A percentile compares a stretch with the other conserved stretches of the same genome.
Evolutionary conservation across 441 rosid species (phyloP).

Genomic region (Mallotus repandus): DNA sequence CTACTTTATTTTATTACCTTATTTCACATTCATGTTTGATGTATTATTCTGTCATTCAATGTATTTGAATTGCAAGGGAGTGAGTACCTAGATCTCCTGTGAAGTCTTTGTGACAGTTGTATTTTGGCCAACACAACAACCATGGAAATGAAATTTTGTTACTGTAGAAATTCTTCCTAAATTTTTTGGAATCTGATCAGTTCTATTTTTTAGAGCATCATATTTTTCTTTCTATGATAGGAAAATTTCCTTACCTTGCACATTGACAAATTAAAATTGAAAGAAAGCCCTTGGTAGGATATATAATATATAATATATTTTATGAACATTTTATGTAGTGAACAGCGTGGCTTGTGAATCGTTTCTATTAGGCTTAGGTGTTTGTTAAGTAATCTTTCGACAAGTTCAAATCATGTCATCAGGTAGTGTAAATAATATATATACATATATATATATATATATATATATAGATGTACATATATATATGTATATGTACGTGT

Average conservation of each 20-base stretch:
- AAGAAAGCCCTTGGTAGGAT: neutral
- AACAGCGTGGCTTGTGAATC: neutral
- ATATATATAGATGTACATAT: too few relatives aligned
- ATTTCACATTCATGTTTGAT: neutral
- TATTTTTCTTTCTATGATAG: neutral
- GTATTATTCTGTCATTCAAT: neutral
- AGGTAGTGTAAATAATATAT: neutral
- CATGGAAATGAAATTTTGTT: too few relatives aligned
- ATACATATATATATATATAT: too few relatives aligned
- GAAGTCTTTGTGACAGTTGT: neutral
- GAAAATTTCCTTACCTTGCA: neutral
- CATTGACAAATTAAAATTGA: neutral
- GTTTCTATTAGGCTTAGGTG: neutral
- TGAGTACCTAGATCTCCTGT: neutral
- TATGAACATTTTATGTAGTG: neutral
- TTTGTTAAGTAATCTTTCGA: neutral
- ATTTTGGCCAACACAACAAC: neutral
- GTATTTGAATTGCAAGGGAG: conserved; percentile 4
- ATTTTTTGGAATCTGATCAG: too few relatives aligned
- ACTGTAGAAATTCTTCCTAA: too few relatives aligned
- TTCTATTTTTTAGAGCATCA: too few relatives aligned
- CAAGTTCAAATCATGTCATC: neutral
- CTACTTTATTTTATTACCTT: neutral
- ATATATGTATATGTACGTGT: too few relatives aligned
- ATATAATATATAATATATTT: neutral